Conservation (phyloP, 208 protist species). For the Leishmania arabica region DNA sequence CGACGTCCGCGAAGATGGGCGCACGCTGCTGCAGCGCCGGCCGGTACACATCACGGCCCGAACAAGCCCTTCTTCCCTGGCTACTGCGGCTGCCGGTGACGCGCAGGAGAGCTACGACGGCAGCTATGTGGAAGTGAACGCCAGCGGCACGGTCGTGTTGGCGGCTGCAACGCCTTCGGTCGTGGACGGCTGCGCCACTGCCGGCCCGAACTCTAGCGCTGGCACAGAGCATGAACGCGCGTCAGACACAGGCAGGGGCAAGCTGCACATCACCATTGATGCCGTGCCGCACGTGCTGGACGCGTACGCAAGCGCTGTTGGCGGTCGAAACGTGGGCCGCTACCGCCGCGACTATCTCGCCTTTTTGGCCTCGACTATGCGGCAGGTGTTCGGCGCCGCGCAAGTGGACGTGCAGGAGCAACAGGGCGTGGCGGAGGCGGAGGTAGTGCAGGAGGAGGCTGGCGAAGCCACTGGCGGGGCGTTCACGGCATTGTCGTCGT, state of each 20-base stretch:
- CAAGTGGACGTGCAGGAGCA: constrained; percentile 56
- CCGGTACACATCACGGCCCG: constrained; percentile 39
- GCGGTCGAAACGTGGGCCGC: constrained; percentile 37
- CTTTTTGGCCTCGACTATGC: constrained; percentile 55
- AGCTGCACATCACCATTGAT: constrained; percentile 74
- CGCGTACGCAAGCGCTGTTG: constrained; percentile 56
- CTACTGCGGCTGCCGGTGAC: constrained; percentile 1
- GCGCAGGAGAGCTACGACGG: constrained; percentile 44
- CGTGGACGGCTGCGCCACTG: constrained; percentile 45
- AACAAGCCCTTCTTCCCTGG: constrained; percentile 19
- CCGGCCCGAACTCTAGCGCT: not conserved
- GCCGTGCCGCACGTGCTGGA: constrained; percentile 67
- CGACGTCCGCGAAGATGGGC: constrained; percentile 76
- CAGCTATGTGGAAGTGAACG: constrained; percentile 60
- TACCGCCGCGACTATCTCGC: constrained; percentile 72
- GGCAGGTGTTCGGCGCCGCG: constrained; percentile 68
- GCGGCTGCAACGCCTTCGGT: constrained; percentile 63
- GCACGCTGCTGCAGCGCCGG: constrained; percentile 78
- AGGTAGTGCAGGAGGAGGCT: constrained; percentile 31
- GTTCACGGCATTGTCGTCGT: constrained; percentile 16
- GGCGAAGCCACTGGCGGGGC: not conserved
- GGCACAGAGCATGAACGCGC: constrained; percentile 14
- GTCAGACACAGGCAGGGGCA: constrained; percentile 24
- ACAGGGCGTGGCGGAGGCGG: constrained; percentile 66
- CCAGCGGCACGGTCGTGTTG: constrained; percentile 64